Evolutionary conservation across 2,329 filamentous ascomycete genomes (phyloP).

Genomic region (Fusarium sp.): DNA sequence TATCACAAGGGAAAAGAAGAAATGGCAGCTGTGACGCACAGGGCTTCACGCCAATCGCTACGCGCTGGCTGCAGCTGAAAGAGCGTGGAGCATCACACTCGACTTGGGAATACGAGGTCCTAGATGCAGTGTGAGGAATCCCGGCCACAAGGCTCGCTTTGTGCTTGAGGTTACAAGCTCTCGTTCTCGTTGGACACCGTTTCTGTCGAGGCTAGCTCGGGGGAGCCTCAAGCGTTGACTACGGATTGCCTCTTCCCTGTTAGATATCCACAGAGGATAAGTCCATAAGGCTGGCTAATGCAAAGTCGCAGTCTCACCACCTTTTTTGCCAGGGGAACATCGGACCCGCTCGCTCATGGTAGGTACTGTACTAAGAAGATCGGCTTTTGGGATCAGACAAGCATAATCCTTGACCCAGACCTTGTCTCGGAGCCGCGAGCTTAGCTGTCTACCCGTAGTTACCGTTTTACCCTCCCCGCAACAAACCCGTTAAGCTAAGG

Average conservation of each 20-base stretch:
- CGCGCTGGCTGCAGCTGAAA: slow-evolving; percentile 20
- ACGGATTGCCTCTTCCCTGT: not conserved
- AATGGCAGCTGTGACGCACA: slow-evolving; percentile 30
- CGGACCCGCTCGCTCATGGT: not conserved
- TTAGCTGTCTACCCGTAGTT: slow-evolving; percentile 5
- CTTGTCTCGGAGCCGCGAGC: not conserved
- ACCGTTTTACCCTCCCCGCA: not conserved
- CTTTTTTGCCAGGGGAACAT: slow-evolving; percentile 15
- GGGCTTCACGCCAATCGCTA: slow-evolving; percentile 15
- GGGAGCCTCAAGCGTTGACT: slow-evolving; percentile 27
- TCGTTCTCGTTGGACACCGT: slow-evolving; percentile 33
- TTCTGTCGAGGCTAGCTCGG: not conserved
- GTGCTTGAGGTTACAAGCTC: slow-evolving; percentile 8
- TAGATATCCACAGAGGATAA: not conserved
- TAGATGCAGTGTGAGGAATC: slow-evolving; percentile 12
- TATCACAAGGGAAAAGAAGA: not conserved
- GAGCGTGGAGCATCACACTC: slow-evolving; percentile 33
- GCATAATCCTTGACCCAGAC: slow-evolving; percentile 11
- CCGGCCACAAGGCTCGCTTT: not conserved
- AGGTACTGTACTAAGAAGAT: too few relatives aligned
- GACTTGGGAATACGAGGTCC: slow-evolving; percentile 36
- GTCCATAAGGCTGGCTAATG: slow-evolving; percentile 40
- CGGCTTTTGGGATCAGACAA: slow-evolving; percentile 19
- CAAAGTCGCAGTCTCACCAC: slow-evolving; percentile 16
- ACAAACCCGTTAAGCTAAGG: not conserved